These are phyloP conservation scores for Arthrobotrys iridis DNA, from an alignment of 2,329 filamentous ascomycete species.

Conservation along the genomic window DNA sequence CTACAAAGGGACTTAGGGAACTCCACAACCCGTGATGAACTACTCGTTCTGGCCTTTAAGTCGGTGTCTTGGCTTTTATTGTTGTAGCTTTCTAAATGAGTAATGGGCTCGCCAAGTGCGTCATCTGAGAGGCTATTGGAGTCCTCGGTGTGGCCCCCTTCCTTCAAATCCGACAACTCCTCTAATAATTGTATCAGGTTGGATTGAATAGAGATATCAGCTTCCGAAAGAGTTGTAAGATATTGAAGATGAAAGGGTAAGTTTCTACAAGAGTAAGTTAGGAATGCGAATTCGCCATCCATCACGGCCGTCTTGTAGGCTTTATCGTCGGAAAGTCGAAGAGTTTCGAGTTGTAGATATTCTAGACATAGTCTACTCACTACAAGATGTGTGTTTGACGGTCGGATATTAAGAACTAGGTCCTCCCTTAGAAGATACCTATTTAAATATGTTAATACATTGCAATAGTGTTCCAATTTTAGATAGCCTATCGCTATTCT, in stretches of 20 bases:
- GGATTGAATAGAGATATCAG: neutral
- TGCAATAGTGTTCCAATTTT: neutral
- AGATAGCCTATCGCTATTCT: too few species aligned
- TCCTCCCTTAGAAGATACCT: slow-evolving; percentile 16
- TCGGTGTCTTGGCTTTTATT: neutral
- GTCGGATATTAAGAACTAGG: too few species aligned
- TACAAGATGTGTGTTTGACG: neutral
- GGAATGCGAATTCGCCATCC: slow-evolving; percentile 10
- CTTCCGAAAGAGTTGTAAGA: neutral
- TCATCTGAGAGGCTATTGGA: too few species aligned
- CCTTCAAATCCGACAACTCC: neutral
- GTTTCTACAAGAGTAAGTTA: slow-evolving; percentile 10
- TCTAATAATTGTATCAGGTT: neutral
- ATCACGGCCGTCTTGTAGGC: neutral
- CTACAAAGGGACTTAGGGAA: too few species aligned
- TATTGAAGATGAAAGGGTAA: neutral
- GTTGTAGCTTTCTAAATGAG: neutral
- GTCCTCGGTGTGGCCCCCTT: too few species aligned
- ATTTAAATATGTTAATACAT: neutral
- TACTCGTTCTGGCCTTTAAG: too few species aligned
- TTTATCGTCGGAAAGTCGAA: neutral
- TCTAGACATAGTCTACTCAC: neutral
- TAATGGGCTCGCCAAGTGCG: too few species aligned
- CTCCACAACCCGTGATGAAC: too few species aligned
- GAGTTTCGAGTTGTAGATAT: neutral